These are phyloP conservation scores for Yueomyces sinensis DNA, from an alignment of 805 yeast genomes.

Conservation along the genomic window DNA sequence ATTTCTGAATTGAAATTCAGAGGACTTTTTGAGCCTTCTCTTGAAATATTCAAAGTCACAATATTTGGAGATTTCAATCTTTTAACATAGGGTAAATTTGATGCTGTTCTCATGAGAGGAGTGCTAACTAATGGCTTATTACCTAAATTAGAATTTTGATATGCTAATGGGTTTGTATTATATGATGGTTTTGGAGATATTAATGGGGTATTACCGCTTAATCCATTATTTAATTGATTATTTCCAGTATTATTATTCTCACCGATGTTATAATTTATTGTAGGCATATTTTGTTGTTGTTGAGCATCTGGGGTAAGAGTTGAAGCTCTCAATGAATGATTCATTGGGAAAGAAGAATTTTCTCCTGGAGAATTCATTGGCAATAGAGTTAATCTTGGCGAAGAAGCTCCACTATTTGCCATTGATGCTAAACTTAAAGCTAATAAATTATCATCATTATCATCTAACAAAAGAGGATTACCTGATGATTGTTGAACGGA, in stretches of 20 bases:
- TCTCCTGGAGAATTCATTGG: constrained; percentile 17
- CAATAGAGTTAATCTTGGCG: constrained; percentile 21
- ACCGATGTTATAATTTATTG: constrained; percentile 1
- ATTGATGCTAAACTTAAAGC: constrained; percentile 24
- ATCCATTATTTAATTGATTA: constrained; percentile 2
- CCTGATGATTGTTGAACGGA: background rate
- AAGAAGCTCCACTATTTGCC: constrained; percentile 25
- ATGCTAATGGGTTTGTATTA: constrained; percentile 12
- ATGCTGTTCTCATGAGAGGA: background rate
- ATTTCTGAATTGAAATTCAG: constrained; percentile 12
- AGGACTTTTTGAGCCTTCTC: constrained; percentile 22
- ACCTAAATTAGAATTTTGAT: constrained; percentile 3
- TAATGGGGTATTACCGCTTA: constrained; percentile 2
- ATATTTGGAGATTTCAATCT: constrained; percentile 22
- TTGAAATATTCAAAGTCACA: constrained; percentile 21
- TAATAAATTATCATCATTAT: constrained; percentile 23
- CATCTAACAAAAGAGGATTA: constrained; percentile 12
- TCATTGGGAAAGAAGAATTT: constrained; percentile 5
- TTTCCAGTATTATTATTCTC: background rate
- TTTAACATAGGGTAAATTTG: constrained; percentile 17
- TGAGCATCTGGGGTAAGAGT: background rate
- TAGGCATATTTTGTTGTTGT: background rate
- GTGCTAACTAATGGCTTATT: background rate
- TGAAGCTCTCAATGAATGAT: background rate
- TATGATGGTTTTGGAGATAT: constrained; percentile 15